Evolutionary conservation across 2,329 filamentous ascomycete species (phyloP).

Genomic region (Colletotrichum tropicale): DNA sequence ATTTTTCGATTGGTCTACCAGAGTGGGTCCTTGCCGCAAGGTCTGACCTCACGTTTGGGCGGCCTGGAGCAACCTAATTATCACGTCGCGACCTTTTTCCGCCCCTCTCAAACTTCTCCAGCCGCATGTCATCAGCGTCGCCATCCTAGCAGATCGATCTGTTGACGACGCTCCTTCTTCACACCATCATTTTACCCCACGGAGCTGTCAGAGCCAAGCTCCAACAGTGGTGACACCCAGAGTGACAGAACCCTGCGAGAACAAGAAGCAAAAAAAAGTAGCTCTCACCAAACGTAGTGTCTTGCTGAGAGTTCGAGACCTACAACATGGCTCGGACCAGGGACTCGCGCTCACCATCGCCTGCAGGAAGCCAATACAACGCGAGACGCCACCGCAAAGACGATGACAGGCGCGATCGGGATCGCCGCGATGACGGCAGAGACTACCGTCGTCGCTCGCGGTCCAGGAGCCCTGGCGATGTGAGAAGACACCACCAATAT

Average conservation of each 20-base stretch:
- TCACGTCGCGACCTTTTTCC: conserved; percentile 12
- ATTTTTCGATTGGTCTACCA: not conserved
- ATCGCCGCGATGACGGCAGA: conserved; percentile 54
- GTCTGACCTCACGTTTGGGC: not conserved
- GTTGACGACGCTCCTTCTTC: not conserved
- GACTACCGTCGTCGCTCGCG: conserved; percentile 61
- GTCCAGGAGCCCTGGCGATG: conserved; percentile 66
- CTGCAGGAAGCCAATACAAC: conserved; percentile 83
- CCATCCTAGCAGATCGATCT: not conserved
- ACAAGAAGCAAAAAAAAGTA: conserved; percentile 17
- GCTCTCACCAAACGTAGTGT: conserved; percentile 29
- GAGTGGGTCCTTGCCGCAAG: not conserved
- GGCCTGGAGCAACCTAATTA: conserved; percentile 1
- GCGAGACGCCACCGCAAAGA: conserved; percentile 71
- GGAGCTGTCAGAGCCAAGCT: not conserved
- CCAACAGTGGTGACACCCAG: conserved; percentile 1
- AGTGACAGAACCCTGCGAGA: conserved; percentile 7
- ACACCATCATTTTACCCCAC: not conserved
- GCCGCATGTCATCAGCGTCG: not conserved
- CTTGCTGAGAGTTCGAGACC: conserved; percentile 46
- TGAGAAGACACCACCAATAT: conserved; percentile 44
- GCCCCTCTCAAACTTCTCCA: conserved; percentile 8
- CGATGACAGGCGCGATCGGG: conserved; percentile 61
- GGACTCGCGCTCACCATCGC: conserved; percentile 87
- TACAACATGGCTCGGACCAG: conserved; percentile 64